These are phyloP conservation scores for Glaciozyma antarctica DNA, from an alignment of 768 basidiomycete species.

Conservation along the genomic window DNA sequence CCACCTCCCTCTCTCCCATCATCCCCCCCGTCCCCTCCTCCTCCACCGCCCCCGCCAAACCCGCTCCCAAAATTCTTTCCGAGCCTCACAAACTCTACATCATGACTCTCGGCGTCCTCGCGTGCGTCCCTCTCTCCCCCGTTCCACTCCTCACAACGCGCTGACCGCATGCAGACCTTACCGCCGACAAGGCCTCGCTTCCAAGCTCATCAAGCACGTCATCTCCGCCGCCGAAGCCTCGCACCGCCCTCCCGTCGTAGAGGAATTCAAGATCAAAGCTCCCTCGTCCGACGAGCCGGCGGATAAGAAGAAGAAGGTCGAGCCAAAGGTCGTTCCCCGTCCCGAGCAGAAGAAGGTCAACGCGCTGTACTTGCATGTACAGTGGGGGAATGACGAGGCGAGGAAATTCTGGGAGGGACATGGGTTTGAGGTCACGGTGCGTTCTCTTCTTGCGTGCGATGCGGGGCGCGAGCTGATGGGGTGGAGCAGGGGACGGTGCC, in stretches of 20 bases:
- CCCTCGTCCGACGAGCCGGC: background rate
- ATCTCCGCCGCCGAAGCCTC: constrained; percentile 40
- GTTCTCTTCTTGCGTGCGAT: constrained; percentile 33
- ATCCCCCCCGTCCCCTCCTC: constrained; percentile 37
- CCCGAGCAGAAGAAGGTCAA: constrained; percentile 8
- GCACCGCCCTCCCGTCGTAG: background rate
- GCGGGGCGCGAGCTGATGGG: background rate
- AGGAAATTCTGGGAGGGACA: constrained; percentile 75
- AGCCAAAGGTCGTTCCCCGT: constrained; percentile 13
- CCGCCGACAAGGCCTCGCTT: constrained; percentile 66
- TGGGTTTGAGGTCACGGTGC: constrained; percentile 57
- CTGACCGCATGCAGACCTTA: constrained; percentile 48
- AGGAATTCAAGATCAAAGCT: background rate
- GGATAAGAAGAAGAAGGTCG: constrained; percentile 19
- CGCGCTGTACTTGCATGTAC: constrained; percentile 70
- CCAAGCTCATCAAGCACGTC: constrained; percentile 59
- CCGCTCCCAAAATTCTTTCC: background rate
- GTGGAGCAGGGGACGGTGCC: constrained; percentile 42
- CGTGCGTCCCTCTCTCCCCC: constrained; percentile 40
- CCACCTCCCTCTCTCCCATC: background rate
- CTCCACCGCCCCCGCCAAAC: constrained; percentile 35
- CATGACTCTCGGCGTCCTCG: constrained; percentile 86
- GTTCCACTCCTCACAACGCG: background rate
- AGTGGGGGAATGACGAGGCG: constrained; percentile 66
- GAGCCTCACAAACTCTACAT: constrained; percentile 50